These are phyloP conservation scores for Stagonosporopsis vannaccii DNA, from an alignment of 2,329 filamentous ascomycete species.

Conservation along the genomic window DNA sequence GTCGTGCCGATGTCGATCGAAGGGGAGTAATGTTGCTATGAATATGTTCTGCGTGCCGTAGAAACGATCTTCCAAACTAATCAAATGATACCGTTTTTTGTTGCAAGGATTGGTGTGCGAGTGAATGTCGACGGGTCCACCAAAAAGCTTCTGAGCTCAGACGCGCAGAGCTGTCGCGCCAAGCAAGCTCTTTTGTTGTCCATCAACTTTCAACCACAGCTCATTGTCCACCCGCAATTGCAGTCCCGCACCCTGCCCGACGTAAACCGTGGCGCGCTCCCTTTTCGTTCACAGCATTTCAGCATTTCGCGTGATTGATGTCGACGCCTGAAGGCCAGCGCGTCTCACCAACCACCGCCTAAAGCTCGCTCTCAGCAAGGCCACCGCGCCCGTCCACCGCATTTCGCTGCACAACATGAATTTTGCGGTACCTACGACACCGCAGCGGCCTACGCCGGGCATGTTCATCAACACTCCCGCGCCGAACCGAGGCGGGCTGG, in stretches of 20 bases:
- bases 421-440: constrained; percentile 55
- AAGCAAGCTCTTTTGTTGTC: constrained; percentile 42
- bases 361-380: constrained; percentile 32
- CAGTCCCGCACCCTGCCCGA: constrained; percentile 24
- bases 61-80: neutral
- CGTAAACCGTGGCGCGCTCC: constrained; percentile 24
- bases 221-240: constrained; percentile 38
- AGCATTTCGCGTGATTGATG: constrained; percentile 36
- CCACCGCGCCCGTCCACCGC: constrained; percentile 28
- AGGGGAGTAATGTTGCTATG: too few species aligned
- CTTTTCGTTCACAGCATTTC: constrained; percentile 14
- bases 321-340: constrained; percentile 37
- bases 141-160: constrained; percentile 17
- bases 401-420: constrained; percentile 33
- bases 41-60: neutral
- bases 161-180: constrained; percentile 24
- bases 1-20: neutral
- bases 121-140: constrained; percentile 15
- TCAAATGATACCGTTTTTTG: neutral
- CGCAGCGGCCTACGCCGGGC: constrained; percentile 76
- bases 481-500: constrained; percentile 44
- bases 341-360: constrained; percentile 39
- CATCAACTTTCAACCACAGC: constrained; percentile 31
- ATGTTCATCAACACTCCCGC: constrained; percentile 79
- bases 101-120: constrained; percentile 1